Conservation (phyloP, 2,329 filamentous ascomycete genomes). For the Truncatella angustata region DNA sequence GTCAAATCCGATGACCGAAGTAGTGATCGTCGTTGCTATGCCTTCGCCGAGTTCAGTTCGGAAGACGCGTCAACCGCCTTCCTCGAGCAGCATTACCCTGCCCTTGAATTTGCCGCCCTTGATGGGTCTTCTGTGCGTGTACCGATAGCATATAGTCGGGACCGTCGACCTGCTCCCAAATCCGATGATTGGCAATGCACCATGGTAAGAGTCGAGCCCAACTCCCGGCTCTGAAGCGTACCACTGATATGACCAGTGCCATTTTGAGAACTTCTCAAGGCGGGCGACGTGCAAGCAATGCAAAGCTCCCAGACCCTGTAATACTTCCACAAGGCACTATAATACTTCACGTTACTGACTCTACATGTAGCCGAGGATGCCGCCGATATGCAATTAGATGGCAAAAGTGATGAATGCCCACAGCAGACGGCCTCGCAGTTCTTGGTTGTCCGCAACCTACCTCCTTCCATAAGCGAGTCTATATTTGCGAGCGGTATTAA, state of each 20-base stretch:
- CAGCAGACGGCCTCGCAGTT: slow-evolving; percentile 68
- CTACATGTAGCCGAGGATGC: slow-evolving; percentile 25
- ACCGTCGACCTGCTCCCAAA: slow-evolving; percentile 30
- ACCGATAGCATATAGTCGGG: slow-evolving; percentile 34
- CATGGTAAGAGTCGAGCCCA: slow-evolving; percentile 27
- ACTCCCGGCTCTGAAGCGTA: background rate
- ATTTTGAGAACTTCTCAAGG: slow-evolving; percentile 33
- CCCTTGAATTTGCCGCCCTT: slow-evolving; percentile 31
- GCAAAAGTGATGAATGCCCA: slow-evolving; percentile 45
- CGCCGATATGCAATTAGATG: slow-evolving; percentile 41
- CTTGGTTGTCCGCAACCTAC: slow-evolving; percentile 70
- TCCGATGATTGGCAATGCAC: slow-evolving; percentile 39
- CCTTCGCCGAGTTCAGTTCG: slow-evolving; percentile 39
- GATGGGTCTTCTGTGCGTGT: slow-evolving; percentile 30
- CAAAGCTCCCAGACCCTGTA: slow-evolving; percentile 32
- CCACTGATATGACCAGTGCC: slow-evolving; percentile 20
- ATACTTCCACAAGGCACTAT: slow-evolving; percentile 7
- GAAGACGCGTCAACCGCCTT: slow-evolving; percentile 38
- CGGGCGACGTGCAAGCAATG: slow-evolving; percentile 33
- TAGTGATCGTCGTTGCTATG: slow-evolving; percentile 29
- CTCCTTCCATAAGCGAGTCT: slow-evolving; percentile 69
- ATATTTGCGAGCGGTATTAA: slow-evolving; percentile 70
- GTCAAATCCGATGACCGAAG: slow-evolving; percentile 29
- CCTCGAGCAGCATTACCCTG: slow-evolving; percentile 34
- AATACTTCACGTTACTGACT: slow-evolving; percentile 7